Conservation (phyloP, 768 basidiomycete species). For the Auriscalpium vulgare region DNA sequence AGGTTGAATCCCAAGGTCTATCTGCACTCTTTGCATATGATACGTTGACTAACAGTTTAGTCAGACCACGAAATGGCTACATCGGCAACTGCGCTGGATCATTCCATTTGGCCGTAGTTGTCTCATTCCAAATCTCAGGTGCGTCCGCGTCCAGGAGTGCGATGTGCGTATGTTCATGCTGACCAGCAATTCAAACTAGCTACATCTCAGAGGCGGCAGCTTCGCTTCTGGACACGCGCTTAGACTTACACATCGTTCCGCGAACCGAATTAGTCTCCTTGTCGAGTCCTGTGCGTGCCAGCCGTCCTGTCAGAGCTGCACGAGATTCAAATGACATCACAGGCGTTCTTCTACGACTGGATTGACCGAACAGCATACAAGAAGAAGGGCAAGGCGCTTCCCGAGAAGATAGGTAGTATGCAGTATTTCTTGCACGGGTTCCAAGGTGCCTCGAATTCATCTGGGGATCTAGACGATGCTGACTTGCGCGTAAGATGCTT, state of each 20-base stretch:
- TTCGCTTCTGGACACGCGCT: constrained; percentile 67
- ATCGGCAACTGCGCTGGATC: constrained; percentile 82
- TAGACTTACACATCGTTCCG: constrained; percentile 77
- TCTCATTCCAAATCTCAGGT: constrained; percentile 86
- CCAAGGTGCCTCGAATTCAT: constrained; percentile 39
- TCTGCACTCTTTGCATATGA: not conserved
- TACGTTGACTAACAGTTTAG: not conserved
- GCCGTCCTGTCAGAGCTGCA: not conserved
- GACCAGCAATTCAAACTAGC: constrained; percentile 27
- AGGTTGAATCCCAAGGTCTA: constrained; percentile 76
- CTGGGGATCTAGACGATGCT: not conserved
- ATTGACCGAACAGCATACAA: constrained; percentile 73
- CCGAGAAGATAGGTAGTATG: constrained; percentile 87
- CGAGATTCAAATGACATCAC: not conserved
- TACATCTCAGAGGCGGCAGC: constrained; percentile 90
- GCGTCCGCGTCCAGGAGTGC: constrained; percentile 3
- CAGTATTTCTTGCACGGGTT: constrained; percentile 84
- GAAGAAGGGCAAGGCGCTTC: constrained; percentile 67
- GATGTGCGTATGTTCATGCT: not conserved
- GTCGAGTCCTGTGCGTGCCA: constrained; percentile 49
- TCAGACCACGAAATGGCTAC: constrained; percentile 87
- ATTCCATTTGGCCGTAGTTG: constrained; percentile 88
- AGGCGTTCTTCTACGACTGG: constrained; percentile 92
- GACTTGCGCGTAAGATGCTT: constrained; percentile 51
- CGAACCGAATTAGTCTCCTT: constrained; percentile 77